phyloP scores from a whole-genome alignment of 352 stramenopile genomes.

The Phytopythium mirpurense region DNA sequence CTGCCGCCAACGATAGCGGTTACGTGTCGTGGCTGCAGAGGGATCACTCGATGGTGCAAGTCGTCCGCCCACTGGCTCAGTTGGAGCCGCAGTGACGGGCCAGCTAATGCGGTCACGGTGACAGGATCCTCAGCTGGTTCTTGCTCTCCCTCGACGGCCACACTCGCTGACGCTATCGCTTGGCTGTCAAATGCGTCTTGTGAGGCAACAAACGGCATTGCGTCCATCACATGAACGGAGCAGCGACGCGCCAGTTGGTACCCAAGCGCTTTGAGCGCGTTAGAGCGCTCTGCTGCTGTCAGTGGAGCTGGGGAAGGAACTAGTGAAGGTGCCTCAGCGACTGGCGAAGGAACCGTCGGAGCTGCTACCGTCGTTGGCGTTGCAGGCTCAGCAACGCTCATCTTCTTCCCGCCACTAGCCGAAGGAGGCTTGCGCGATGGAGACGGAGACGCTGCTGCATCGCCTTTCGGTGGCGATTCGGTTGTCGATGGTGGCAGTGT shows the following conservation, averaged over 20 bases:
- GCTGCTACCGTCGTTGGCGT: background rate
- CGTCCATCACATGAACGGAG: background rate
- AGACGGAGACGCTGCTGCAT: background rate
- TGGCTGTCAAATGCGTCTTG: background rate
- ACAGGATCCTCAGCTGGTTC: background rate
- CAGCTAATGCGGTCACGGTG: conserved; percentile 8
- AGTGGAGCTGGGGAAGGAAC: background rate
- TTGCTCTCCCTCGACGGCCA: background rate
- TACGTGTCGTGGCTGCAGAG: background rate
- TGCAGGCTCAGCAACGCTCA: background rate
- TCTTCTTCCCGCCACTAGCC: background rate
- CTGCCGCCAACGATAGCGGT: conserved; percentile 54
- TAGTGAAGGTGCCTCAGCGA: background rate
- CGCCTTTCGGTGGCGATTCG: background rate
- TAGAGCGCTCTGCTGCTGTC: background rate
- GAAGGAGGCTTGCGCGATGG: conserved; percentile 2
- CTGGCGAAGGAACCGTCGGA: background rate
- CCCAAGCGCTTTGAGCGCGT: background rate
- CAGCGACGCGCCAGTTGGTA: conserved; percentile 1
- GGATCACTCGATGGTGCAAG: conserved; percentile 21
- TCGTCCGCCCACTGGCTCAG: conserved; percentile 23
- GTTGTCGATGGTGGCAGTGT: background rate
- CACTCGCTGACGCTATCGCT: no score
- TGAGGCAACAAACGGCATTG: conserved; percentile 1
- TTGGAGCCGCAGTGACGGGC: conserved; percentile 17